phyloP scores from a whole-genome alignment of 345 rosid species.

The Hibiscus tridactylites region DNA sequence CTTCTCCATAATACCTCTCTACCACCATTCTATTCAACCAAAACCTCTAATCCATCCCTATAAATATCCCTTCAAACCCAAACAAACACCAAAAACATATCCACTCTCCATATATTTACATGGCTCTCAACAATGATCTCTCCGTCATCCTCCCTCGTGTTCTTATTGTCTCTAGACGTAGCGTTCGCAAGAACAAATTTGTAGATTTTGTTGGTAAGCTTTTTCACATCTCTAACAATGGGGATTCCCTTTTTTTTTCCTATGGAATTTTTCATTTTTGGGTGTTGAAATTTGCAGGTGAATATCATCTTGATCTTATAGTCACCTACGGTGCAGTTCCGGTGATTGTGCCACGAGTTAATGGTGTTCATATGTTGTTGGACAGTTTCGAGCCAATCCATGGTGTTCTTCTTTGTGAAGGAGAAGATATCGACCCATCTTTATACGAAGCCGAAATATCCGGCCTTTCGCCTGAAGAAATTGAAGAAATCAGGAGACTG shows the following conservation, averaged over 20 bases:
- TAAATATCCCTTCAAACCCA: background rate
- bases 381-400: conserved; percentile 90
- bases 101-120: background rate
- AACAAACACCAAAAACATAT: background rate
- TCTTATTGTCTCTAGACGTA: conserved; percentile 76
- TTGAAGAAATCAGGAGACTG: conserved; percentile 57
- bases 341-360: conserved; percentile 72
- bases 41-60: background rate
- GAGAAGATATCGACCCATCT: conserved; percentile 88
- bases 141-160: conserved; percentile 72
- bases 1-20: background rate
- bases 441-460: conserved; percentile 45
- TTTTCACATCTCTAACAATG: background rate
- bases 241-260: background rate
- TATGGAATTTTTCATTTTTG: background rate
- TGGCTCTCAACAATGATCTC: conserved; percentile 41
- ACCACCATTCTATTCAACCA: background rate
- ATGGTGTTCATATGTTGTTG: conserved; percentile 59
- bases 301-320: conserved; percentile 86
- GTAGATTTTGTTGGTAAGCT: conserved; percentile 78
- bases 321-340: conserved; percentile 77
- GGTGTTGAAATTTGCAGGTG: conserved; percentile 37
- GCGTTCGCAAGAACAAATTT: conserved; percentile 77
- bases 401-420: conserved; percentile 89
- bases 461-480: conserved; percentile 46